Evolutionary conservation across 352 stramenopile genomes (phyloP), one percentile per base, ranked within the genome.

Genomic region (Halophytophthora batemanensis): DNA sequence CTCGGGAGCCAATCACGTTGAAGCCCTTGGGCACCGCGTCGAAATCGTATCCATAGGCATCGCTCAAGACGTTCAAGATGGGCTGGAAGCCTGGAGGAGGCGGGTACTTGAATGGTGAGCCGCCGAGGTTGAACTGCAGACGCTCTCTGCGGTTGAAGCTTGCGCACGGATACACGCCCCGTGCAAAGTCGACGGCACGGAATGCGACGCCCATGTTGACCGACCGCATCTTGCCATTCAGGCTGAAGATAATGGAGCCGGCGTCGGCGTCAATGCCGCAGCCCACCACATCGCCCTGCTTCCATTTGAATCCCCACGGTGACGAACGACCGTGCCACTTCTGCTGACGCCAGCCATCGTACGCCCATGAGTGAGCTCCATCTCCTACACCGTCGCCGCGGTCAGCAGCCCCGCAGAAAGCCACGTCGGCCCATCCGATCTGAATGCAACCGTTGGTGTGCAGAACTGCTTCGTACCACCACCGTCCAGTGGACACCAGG

Each of bases 381-480:
- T 98, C 93, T 45, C 93, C 93, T 46, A 98, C 90, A 39, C 93
- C 93, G 67, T 97, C 85, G 31, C 90, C 93, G 29, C 87, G 69
- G 46, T 91, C 85, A 18, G 88, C 86, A 19, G 90, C 85, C 22
- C 86, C 84, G 12, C 66, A 93, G 45, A 97, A 97, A 8, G 82
- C 81, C 10, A 90, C 80, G 56, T 96, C 86, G 19, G 87, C 87
- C 93, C 91, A 98, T 3, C 93, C 93, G 47, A 98, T 95, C 62
- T 98, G 93, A 59, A 98, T 97, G 50, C 93, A 94, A 38, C 92
- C 92, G 31, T 95, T 96, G 0, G 88, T 96, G 45, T 90, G 69
- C 15, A 98, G 56, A n/a, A 77, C 88, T n/a, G 93, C 93, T 78
- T 98, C 90, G 56, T 95, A 97, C 58, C 96, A 96, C 87, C 87